Percentiles rank a stretch among this genome's conserved stretches.
phyloP scores from a whole-genome alignment of 2,329 filamentous ascomycete genomes.

The Hypoxylon sp. region DNA sequence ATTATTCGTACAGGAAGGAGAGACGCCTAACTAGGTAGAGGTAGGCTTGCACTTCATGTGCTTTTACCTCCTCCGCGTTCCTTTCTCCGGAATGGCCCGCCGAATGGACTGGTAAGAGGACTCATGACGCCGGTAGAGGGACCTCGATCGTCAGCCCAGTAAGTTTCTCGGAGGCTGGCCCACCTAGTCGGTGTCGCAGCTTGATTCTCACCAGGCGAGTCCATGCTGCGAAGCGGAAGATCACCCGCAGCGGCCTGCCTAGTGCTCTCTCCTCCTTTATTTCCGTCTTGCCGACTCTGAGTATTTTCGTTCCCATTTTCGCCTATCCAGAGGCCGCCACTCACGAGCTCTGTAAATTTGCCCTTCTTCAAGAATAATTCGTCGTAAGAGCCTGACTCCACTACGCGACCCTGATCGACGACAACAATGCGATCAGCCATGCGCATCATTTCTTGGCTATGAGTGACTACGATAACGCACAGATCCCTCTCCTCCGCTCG shows the following conservation, averaged over 20 bases:
- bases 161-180: slow-evolving; percentile 38
- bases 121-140: slow-evolving; percentile 47
- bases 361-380: slow-evolving; percentile 64
- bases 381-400: slow-evolving; percentile 74
- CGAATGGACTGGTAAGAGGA: slow-evolving; percentile 47
- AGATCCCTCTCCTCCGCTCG: slow-evolving; percentile 53
- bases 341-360: slow-evolving; percentile 61
- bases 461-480: slow-evolving; percentile 85
- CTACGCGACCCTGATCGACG: slow-evolving; percentile 74
- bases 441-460: slow-evolving; percentile 87
- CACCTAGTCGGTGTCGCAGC: slow-evolving; percentile 38
- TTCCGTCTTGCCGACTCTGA: neutral
- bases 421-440: slow-evolving; percentile 80
- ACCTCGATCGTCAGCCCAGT: slow-evolving; percentile 42
- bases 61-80: slow-evolving; percentile 40
- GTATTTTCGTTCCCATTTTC: neutral
- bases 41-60: neutral
- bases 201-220: slow-evolving; percentile 1
- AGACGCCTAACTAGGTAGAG: too few species aligned
- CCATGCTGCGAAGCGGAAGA: slow-evolving; percentile 36
- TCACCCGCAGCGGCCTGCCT: slow-evolving; percentile 11
- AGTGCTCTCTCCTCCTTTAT: neutral
- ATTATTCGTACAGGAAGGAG: neutral
- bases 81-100: slow-evolving; percentile 39
- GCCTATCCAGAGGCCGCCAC: slow-evolving; percentile 43